Evolutionary conservation across 257 asterid genomes (phyloP).

Genomic region (Agastache rugosa): DNA sequence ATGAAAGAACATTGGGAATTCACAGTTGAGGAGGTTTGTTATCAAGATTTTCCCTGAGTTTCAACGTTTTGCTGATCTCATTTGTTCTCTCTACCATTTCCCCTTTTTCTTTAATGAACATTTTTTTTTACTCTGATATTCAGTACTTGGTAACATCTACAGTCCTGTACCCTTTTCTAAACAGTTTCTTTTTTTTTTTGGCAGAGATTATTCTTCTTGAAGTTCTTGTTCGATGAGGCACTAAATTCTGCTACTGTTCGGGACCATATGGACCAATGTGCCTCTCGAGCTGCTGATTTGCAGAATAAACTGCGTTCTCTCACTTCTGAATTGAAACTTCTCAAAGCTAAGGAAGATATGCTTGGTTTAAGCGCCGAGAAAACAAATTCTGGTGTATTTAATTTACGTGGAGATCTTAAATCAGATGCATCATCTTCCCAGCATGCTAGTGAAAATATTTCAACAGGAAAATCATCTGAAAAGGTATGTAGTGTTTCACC

Average conservation of each 20-base stretch:
- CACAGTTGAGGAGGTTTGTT: constrained; percentile 77
- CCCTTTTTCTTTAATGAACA: neutral
- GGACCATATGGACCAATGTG: constrained; percentile 77
- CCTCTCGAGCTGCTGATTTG: constrained; percentile 66
- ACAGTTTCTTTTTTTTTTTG: constrained; percentile 39
- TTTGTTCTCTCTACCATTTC: neutral
- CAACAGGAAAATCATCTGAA: constrained; percentile 50
- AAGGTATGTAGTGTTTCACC: constrained; percentile 43
- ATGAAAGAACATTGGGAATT: constrained; percentile 81
- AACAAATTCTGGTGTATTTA: constrained; percentile 48
- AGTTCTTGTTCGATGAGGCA: constrained; percentile 86
- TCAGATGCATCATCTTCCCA: constrained; percentile 58
- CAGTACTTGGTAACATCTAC: constrained; percentile 26
- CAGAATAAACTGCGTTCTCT: constrained; percentile 77
- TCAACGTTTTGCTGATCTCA: constrained; percentile 2
- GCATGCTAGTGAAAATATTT: constrained; percentile 44
- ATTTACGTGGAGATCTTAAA: constrained; percentile 55
- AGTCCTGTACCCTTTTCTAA: constrained; percentile 20
- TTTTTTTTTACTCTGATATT: neutral
- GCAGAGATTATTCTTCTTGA: constrained; percentile 88
- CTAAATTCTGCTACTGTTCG: constrained; percentile 69
- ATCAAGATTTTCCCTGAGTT: constrained; percentile 24
- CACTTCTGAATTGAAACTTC: constrained; percentile 61
- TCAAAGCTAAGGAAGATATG: constrained; percentile 69
- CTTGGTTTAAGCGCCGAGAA: constrained; percentile 53